These are phyloP conservation scores for Annulohypoxylon moriforme DNA, from an alignment of 495 filamentous ascomycete genomes.

Conservation along the genomic window DNA sequence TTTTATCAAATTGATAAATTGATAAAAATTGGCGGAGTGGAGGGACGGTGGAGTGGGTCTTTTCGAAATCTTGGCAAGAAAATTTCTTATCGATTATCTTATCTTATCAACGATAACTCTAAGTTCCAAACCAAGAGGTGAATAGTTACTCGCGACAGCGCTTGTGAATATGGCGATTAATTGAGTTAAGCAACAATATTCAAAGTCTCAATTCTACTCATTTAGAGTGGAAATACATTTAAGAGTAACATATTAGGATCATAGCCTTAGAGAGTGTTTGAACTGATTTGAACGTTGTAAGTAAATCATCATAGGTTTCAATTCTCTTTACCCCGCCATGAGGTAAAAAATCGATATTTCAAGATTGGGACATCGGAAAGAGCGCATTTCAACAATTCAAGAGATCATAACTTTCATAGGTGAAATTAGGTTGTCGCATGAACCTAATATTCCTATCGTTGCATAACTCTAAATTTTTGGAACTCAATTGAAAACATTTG, in stretches of 20 bases:
- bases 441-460: no score
- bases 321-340: conserved; percentile 6
- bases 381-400: background rate
- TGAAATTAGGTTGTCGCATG: background rate
- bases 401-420: background rate
- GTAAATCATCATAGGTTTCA: background rate
- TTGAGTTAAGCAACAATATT: background rate
- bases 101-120: conserved; percentile 29
- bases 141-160: background rate
- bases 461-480: no score
- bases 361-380: no score
- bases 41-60: conserved; percentile 25
- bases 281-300: background rate
- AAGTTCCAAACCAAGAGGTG: background rate
- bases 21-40: conserved; percentile 32
- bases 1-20: conserved; percentile 19
- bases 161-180: conserved; percentile 7
- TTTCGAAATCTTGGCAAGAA: conserved; percentile 47
- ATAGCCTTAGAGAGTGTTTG: background rate
- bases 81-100: conserved; percentile 34
- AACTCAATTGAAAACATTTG: background rate
- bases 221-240: background rate
- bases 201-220: background rate
- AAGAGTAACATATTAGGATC: background rate
- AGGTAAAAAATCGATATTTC: background rate